Base-by-base conservation (phyloP, 2,329 filamentous ascomycete species). In the Pseudogymnoascus pannorum region DNA sequence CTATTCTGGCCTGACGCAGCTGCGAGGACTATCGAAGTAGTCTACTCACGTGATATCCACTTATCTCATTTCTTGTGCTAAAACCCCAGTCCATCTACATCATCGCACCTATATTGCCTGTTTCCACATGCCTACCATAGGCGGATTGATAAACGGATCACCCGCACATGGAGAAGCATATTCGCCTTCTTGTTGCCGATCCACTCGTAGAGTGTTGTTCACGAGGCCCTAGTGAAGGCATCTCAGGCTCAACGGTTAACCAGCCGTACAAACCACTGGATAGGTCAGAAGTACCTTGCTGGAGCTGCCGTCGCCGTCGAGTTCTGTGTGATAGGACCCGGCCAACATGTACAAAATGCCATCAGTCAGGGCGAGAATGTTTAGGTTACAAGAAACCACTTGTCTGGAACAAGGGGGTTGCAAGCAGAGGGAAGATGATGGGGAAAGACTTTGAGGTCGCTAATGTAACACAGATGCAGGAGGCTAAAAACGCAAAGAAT, bases 341-440 rank as follows among this genome's bases (percentile, higher is more conserved):
- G n/a, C 66, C 66, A 5, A 48, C 44, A 20, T 68, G 67, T 35
- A 61, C 63, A 58, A 68, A 68, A 61, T 68, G 67, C 57, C 54
- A 61, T 11, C 58, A 64, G 29, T 60, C 63, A 9, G 63, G 62
- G 57, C 58, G 66, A 48, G 65, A 66, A 60, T 68, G 67, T 59
- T 58, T 68, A 48, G 66, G 67, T 20, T 68, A 68, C 60, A 66
- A 64, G 62, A 67, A 67, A 36, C 64, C 65, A 14, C 48, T 68
- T 35, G 64, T 67, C 31, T 68, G 67, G 67, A 67, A 67, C 57
- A 66, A 66, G 38, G 67, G 66, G 18, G 65, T 68, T 48, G 67
- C 67, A 20, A 67, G 65, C 38, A 60, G 67, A 29, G 67, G 67
- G 20, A 68, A 68, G 64, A 68, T 68, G 66, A 68, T 68, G 67